Conservation (phyloP, 176 grass and related monocot genomes). For the Phoenix roebelenii region DNA sequence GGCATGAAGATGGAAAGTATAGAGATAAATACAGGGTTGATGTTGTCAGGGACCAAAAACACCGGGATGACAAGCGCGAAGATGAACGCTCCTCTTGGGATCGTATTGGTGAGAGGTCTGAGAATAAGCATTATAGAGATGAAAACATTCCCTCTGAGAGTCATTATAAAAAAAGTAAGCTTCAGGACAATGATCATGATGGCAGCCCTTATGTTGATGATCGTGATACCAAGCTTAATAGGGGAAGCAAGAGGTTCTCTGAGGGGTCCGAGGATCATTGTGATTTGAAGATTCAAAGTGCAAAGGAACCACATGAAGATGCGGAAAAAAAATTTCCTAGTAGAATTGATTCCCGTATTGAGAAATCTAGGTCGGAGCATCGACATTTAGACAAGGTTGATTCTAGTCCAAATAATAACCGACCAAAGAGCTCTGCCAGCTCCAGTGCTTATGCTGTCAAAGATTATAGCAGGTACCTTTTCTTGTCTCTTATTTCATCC, state of each 20-base stretch:
- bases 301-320: slow-evolving; percentile 26
- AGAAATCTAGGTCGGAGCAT: slow-evolving; percentile 22
- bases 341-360: not conserved
- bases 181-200: slow-evolving; percentile 11
- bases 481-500: not conserved
- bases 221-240: slow-evolving; percentile 27
- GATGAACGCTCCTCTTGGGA: slow-evolving; percentile 20
- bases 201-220: slow-evolving; percentile 12
- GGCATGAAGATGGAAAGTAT: slow-evolving; percentile 14
- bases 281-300: slow-evolving; percentile 20
- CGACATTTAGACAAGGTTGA: slow-evolving; percentile 19
- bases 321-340: too few relatives aligned
- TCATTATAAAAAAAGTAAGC: slow-evolving; percentile 23
- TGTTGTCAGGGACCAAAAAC: slow-evolving; percentile 22
- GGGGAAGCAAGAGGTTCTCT: slow-evolving; percentile 29
- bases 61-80: slow-evolving; percentile 18
- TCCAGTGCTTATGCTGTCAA: slow-evolving; percentile 23
- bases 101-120: slow-evolving; percentile 14
- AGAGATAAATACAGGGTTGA: slow-evolving; percentile 22
- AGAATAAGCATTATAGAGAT: slow-evolving; percentile 25
- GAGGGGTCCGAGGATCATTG: slow-evolving; percentile 23
- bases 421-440: slow-evolving; percentile 21
- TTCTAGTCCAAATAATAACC: slow-evolving; percentile 25
- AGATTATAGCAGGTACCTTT: slow-evolving; percentile 30
- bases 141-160: slow-evolving; percentile 20